Percentiles rank a stretch among this genome's conserved stretches.
phyloP scores from a whole-genome alignment of 768 basidiomycete genomes.

The Lanmaoa pseudosensibilis region DNA sequence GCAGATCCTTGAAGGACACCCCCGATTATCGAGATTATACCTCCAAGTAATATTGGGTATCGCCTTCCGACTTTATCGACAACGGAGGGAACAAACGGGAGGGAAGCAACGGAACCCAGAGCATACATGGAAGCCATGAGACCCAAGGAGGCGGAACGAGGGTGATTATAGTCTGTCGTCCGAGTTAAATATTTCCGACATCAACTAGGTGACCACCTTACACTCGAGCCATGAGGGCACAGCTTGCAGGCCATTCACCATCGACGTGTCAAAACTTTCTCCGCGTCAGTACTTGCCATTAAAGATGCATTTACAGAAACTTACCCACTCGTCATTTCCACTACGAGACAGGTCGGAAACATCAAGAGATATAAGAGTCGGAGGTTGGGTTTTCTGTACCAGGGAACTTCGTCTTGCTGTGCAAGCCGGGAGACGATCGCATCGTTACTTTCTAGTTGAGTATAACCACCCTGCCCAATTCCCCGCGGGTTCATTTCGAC shows the following conservation, averaged over 20 bases:
- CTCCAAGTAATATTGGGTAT: constrained; percentile 15
- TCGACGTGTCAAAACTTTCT: constrained; percentile 42
- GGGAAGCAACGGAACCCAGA: constrained; percentile 53
- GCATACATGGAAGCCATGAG: constrained; percentile 52
- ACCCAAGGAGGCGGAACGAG: constrained; percentile 43
- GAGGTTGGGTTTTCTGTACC: constrained; percentile 64
- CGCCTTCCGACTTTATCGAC: constrained; percentile 19
- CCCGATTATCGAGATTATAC: constrained; percentile 5
- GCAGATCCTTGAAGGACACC: constrained; percentile 20
- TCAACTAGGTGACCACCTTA: constrained; percentile 26
- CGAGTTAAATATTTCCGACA: neutral
- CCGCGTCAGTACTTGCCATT: neutral
- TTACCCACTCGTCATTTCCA: constrained; percentile 23
- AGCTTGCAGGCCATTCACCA: constrained; percentile 63
- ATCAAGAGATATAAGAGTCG: constrained; percentile 54
- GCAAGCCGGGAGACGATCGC: constrained; percentile 20
- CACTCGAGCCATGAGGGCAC: constrained; percentile 58
- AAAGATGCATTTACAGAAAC: neutral
- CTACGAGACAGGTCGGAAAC: constrained; percentile 39
- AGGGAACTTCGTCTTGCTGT: constrained; percentile 51
- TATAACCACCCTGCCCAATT: neutral
- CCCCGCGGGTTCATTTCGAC: constrained; percentile 5
- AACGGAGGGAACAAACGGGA: constrained; percentile 39
- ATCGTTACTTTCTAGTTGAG: constrained; percentile 4
- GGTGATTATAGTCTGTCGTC: constrained; percentile 50